Conservation (phyloP, 1,139 yeast species). For the Diutina ranongensis region DNA sequence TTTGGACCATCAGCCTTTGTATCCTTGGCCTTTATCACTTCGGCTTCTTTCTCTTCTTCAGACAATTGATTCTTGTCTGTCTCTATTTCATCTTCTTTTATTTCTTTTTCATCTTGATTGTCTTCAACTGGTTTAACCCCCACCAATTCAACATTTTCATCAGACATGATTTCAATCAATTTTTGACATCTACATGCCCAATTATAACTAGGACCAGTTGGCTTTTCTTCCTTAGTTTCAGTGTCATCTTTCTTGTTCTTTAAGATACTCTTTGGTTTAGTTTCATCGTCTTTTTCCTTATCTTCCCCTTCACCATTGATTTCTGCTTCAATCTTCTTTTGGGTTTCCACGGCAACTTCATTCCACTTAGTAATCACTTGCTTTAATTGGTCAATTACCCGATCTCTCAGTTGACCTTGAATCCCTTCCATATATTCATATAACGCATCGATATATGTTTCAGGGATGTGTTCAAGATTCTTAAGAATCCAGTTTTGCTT, state of each 20-base stretch:
- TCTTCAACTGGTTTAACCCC: neutral
- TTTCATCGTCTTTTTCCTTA: constrained; percentile 4
- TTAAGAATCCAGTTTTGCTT: constrained; percentile 88
- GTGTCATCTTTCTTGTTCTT: neutral
- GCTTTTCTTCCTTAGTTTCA: constrained; percentile 1
- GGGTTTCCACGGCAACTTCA: constrained; percentile 9
- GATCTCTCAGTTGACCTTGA: constrained; percentile 60
- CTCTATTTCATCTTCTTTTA: neutral
- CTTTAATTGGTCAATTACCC: constrained; percentile 44
- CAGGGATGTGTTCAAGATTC: constrained; percentile 47
- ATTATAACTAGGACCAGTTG: neutral
- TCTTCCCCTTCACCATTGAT: neutral
- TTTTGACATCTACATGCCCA: neutral
- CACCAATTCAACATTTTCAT: neutral
- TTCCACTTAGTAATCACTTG: constrained; percentile 48
- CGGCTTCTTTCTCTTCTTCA: neutral
- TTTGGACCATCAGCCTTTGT: neutral
- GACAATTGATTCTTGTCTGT: no score
- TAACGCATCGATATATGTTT: constrained; percentile 44
- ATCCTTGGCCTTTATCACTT: neutral
- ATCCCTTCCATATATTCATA: constrained; percentile 51
- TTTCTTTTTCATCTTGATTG: neutral
- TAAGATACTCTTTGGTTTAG: neutral
- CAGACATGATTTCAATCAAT: neutral
- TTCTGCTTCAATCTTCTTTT: constrained; percentile 1